Conservation (phyloP, 73 alveolate genomes). For the Breviolum minutum region DNA sequence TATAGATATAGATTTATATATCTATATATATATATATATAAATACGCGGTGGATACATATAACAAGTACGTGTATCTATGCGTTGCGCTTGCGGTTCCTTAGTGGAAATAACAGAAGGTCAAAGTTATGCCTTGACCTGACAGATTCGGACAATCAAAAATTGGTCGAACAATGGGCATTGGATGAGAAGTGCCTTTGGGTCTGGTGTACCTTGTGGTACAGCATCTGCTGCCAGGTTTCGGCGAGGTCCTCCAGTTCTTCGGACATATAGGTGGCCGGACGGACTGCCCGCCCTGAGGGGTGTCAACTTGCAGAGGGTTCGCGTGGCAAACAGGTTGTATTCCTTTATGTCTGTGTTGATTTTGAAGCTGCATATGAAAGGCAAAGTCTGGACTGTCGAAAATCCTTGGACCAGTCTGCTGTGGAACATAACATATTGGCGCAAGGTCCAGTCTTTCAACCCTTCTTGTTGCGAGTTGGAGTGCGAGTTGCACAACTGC, state of each 20-base stretch:
- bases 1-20: too few species aligned
- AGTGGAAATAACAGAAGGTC: too few species aligned
- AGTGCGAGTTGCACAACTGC: neutral
- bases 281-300: neutral
- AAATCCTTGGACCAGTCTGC: neutral
- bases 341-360: neutral
- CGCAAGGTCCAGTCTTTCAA: neutral
- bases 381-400: neutral
- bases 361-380: neutral
- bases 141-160: neutral
- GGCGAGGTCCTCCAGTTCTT: constrained; percentile 7
- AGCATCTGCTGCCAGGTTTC: neutral
- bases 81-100: too few species aligned
- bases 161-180: neutral
- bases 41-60: too few species aligned
- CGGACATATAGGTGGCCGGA: neutral
- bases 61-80: too few species aligned
- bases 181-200: neutral
- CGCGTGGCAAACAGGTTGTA: neutral
- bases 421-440: neutral
- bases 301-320: neutral
- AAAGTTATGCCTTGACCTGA: neutral
- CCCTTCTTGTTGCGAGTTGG: neutral
- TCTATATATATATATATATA: too few species aligned
- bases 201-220: neutral